Conservation (phyloP, 1,139 yeast genomes). For the Hyphopichia pseudoburtonii region DNA sequence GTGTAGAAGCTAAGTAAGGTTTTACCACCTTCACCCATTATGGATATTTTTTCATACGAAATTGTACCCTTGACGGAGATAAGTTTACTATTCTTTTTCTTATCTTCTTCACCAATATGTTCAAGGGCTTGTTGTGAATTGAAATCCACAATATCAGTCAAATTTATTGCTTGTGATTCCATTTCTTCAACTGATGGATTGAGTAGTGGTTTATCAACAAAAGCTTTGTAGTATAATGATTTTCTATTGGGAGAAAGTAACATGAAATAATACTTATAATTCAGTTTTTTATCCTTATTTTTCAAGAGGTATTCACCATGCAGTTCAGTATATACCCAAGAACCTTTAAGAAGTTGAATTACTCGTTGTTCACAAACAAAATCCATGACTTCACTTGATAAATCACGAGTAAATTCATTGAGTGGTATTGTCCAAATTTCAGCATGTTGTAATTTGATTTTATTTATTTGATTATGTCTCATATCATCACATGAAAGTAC, state of each 20-base stretch:
- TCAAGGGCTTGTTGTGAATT: constrained; percentile 46
- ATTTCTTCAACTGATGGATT: constrained; percentile 61
- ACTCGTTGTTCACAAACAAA: constrained; percentile 82
- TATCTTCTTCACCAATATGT: constrained; percentile 39
- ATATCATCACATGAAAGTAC: constrained; percentile 48
- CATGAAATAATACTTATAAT: constrained; percentile 50
- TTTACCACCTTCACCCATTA: constrained; percentile 43
- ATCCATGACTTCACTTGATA: constrained; percentile 62
- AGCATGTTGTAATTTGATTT: constrained; percentile 35
- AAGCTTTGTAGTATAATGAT: constrained; percentile 62
- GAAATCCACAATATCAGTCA: constrained; percentile 41
- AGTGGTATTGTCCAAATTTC: constrained; percentile 38
- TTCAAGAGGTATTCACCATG: constrained; percentile 50
- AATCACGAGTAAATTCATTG: constrained; percentile 48
- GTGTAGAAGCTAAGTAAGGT: constrained; percentile 59
- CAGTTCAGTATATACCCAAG: constrained; percentile 76
- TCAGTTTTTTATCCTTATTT: constrained; percentile 25
- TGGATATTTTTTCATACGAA: constrained; percentile 54
- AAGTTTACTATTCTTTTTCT: constrained; percentile 35
- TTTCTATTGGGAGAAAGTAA: constrained; percentile 73
- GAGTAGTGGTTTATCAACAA: constrained; percentile 41
- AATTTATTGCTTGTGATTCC: constrained; percentile 32
- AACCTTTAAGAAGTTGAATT: constrained; percentile 69
- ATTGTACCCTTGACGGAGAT: constrained; percentile 55
- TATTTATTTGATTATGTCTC: constrained; percentile 55